Evolutionary conservation across 2,329 filamentous ascomycete genomes (phyloP), one percentile per base, ranked within the genome.

Genomic region (Penicillium sumatraense): DNA sequence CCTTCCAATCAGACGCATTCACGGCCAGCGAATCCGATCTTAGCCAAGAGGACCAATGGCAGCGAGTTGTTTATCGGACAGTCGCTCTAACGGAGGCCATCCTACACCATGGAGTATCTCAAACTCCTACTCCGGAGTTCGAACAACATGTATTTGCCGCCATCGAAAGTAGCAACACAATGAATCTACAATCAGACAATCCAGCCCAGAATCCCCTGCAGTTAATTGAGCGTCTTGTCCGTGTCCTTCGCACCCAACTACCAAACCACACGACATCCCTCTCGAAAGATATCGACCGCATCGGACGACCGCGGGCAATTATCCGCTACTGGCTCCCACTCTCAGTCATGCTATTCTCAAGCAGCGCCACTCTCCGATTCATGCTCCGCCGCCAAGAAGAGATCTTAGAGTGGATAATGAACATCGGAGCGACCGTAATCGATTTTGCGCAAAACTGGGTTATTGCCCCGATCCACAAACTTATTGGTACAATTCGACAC

Each of bases 381-480:
- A 75, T 96, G 26, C 81, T 89, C 57, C 90, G 88, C 68, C 84
- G 87, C 49, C 86, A 86, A 65, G 88, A 89, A 18, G 90, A 93
- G 62, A 88, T 99, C 18, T 62, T 90, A 23, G 81, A 86, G 44
- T 97, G 93, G 92, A 80, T 96, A 41, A 80, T 83, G 31, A 89
- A 95, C 60, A 77, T 96, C 23, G 93, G 91, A 7, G 78, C 80
- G 1, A 99, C 95, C 0, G 78, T 87, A 1, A 83, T 90, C 51
- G 93, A 96, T 72, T 99, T 99, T 71, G 97, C 93, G 90, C 81
- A 87, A 57, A 99, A 99, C 72, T 99, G 95, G 95, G 89, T 99
- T 3, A 79, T 99, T 10, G 89, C 96, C 61, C 95, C 95, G 0
- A 81, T 86, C 1, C 86, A 86, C 65, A 93, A 91, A 70, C 82